Evolutionary conservation across 176 grass and related monocot genomes (phyloP).

Genomic region (Rhipidocladum racemiflorum): DNA sequence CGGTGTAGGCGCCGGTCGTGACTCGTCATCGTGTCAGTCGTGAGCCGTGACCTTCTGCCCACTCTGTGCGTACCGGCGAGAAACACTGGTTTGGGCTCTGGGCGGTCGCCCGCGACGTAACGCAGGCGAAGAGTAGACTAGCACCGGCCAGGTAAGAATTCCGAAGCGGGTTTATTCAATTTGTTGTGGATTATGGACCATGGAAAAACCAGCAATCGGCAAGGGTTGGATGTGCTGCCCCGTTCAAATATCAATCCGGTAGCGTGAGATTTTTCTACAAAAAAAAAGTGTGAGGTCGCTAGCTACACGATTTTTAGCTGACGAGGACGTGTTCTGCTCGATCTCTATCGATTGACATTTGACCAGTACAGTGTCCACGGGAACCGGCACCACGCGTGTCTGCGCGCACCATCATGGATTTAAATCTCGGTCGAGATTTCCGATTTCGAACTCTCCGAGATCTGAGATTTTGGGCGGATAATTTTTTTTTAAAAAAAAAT

Average conservation of each 20-base stretch:
- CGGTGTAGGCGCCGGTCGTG: neutral
- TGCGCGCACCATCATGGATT: too few species aligned
- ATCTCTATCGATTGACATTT: neutral
- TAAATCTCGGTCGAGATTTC: too few species aligned
- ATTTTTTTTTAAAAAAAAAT: too few species aligned
- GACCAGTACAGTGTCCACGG: neutral
- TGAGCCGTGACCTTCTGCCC: neutral
- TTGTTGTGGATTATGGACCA: too few species aligned
- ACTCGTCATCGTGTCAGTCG: neutral
- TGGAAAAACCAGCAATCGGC: too few species aligned
- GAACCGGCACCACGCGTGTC: neutral
- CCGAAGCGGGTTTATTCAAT: too few species aligned
- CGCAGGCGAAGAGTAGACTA: neutral
- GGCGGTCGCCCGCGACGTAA: neutral
- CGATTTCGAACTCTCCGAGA: too few species aligned
- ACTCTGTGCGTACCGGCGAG: neutral
- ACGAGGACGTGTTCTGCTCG: neutral
- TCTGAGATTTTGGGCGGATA: too few species aligned
- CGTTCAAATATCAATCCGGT: neutral
- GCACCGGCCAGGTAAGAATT: neutral
- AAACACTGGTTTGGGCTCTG: neutral
- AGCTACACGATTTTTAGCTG: too few species aligned
- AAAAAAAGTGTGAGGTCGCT: neutral
- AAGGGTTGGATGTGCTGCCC: too few species aligned
- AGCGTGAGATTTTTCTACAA: neutral